Base-by-base conservation (phyloP, 2,329 filamentous ascomycete genomes). In the Neofusicoccum sp. region DNA sequence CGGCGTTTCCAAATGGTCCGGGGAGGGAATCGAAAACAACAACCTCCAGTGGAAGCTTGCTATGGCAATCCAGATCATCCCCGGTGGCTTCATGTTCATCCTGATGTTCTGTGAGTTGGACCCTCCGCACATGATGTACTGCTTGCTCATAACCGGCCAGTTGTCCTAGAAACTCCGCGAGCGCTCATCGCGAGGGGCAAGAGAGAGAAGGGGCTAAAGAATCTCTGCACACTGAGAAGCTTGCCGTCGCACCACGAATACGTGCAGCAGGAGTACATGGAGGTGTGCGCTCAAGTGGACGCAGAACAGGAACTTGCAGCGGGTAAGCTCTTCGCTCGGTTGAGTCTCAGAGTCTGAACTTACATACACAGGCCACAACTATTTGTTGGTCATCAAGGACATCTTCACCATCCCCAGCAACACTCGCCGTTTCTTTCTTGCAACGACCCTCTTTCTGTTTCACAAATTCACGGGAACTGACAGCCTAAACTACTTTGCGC, bases 401-500 rank as follows among this genome's bases (percentile, higher is more conserved):
- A 73, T 75, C 7, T 67, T 67, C 45, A 70, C 67, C 6, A 68
- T 72, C 28, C 66, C 62, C 12, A 73, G 68, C 60, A 77, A 76
- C 47, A 66, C 71, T 1, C 72, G 73, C 11, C 73, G 74, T 1
- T 73, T 77, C 52, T 72, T 77, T 61, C 67, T 77, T 7, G 71
- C 75, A 1, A 67, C 73, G 2, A 74, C 74, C 67, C 65, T 78
- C 9, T 77, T 78, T 61, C 45, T 80, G 1, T 79, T 79, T 62
- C 77, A 79, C 66, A 79, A 80, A 39, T 74, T 78, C 29, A 79
- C 76, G 2, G 77, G 78, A 0, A 79, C 76, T 1, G 76, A 79
- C 65, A 71, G 71, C 5, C 58, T 80, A 16, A 79, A 79, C 67
- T 79, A 79, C 64, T 79, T 75, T 41, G 74, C 76, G 0, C 75